These are phyloP conservation scores for Yamadazyma songkhlaensis DNA, from an alignment of 1,139 yeast species.

Conservation along the genomic window DNA sequence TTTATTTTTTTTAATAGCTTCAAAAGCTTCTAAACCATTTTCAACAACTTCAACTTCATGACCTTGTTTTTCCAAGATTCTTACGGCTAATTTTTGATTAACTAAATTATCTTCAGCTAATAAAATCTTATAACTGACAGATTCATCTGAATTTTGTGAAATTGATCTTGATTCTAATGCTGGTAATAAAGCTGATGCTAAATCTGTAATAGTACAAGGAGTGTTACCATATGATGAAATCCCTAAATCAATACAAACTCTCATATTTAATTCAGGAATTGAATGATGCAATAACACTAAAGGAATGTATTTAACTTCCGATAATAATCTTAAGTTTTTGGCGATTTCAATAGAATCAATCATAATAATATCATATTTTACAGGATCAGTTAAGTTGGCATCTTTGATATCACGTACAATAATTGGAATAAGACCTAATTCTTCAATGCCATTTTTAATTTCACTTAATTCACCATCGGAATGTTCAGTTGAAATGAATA, in stretches of 20 bases:
- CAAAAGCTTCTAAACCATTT: constrained; percentile 80
- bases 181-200: constrained; percentile 79
- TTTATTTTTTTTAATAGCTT: constrained; percentile 62
- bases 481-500: constrained; percentile 69
- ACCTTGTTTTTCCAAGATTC: constrained; percentile 78
- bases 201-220: constrained; percentile 77
- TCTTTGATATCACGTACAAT: constrained; percentile 51
- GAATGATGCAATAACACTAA: constrained; percentile 74
- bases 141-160: constrained; percentile 76
- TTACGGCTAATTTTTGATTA: constrained; percentile 81
- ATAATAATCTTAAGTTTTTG: constrained; percentile 59
- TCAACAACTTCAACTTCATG: constrained; percentile 82
- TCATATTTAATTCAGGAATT: constrained; percentile 75
- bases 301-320: constrained; percentile 80
- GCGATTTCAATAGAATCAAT: constrained; percentile 79
- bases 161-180: constrained; percentile 82
- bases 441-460: constrained; percentile 37
- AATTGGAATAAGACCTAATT: constrained; percentile 47
- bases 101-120: constrained; percentile 87
- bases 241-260: constrained; percentile 80
- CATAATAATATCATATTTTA: constrained; percentile 73
- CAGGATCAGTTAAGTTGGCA: constrained; percentile 52
- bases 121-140: constrained; percentile 68
- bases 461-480: constrained; percentile 47
- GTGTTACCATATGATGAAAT: constrained; percentile 86